A percentile compares a stretch with the other conserved stretches of the same genome.
Conservation (phyloP, 2,329 filamentous ascomycete genomes). For the Pyrenochaeta sp. region DNA sequence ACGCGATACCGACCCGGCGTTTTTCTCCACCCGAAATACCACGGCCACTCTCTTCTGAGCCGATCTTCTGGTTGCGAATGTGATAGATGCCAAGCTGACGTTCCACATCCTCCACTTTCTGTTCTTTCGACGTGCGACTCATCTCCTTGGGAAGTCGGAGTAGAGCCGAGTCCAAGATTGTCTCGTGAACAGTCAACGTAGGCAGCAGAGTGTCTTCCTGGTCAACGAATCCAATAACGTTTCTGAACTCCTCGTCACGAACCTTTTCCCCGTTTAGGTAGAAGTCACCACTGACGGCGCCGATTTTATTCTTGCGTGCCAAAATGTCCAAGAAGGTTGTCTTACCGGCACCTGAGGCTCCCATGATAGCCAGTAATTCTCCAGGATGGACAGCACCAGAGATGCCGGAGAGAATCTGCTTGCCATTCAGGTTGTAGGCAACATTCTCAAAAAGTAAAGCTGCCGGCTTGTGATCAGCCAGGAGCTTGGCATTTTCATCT, state of each 20-base stretch:
- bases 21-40: slow-evolving; percentile 98
- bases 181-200: slow-evolving; percentile 96
- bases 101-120: slow-evolving; percentile 90
- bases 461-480: slow-evolving; percentile 91
- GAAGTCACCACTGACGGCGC: slow-evolving; percentile 79
- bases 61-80: slow-evolving; percentile 94
- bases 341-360: slow-evolving; percentile 95
- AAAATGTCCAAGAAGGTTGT: slow-evolving; percentile 97
- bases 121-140: slow-evolving; percentile 86
- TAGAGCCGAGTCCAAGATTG: slow-evolving; percentile 91
- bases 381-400: slow-evolving; percentile 90
- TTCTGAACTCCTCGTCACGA: slow-evolving; percentile 83
- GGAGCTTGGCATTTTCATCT: slow-evolving; percentile 82
- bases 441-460: slow-evolving; percentile 89
- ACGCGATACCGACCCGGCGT: slow-evolving; percentile 93
- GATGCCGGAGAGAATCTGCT: slow-evolving; percentile 81
- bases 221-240: slow-evolving; percentile 94
- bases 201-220: slow-evolving; percentile 98
- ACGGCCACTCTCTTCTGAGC: slow-evolving; percentile 92
- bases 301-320: slow-evolving; percentile 95
- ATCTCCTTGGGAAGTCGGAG: slow-evolving; percentile 92
- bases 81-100: slow-evolving; percentile 93
- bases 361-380: slow-evolving; percentile 98
- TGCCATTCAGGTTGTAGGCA: slow-evolving; percentile 85
- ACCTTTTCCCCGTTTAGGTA: slow-evolving; percentile 95